Base-by-base conservation (phyloP, 192 early-diverging fungal genomes). In the Podila horticola region DNA sequence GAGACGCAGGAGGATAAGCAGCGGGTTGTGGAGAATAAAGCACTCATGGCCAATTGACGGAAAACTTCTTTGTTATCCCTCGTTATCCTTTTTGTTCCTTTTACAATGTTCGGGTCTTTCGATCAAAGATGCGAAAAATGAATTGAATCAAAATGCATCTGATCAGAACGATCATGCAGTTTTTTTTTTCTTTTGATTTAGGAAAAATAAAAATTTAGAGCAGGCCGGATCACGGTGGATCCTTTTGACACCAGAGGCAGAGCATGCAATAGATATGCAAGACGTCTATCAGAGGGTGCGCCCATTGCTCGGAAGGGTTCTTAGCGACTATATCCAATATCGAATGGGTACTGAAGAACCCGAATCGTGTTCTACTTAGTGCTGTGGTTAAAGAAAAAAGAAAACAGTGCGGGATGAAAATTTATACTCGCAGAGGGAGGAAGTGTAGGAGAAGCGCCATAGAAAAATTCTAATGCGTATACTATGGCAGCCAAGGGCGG, bases 251-350 rank as follows among this genome's bases (percentile, higher is more conserved):
- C 77, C 77, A 73, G 77, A 72, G 77, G 77, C 77, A 81, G 77
- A 81, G 41, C 74, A 61, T 64, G 66, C 45, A 57, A 73, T 64
- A 55, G 28, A 62, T 22, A 22, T 34, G 52, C 71, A 69, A 22
- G 63, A 81, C 77, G 77, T 81, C 77, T 72, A 50, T 72, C 77
- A 51, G 69, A 69, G 77, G 77, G 71, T 71, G 77, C 72, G 70
- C 70, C 70, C 62, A 81, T 57, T 60, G 77, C 66, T 72, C 66
- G 41, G 13, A 58, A 64, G 28, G 26, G 22, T 19, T 81, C 77
- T 81, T 81, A 65, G 77, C 70, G 38, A 36, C 49, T 64, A 65
- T 81, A 72, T 81, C 77, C 77, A 81, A 81, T 81, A 73, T 73
- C 77, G 66, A 73, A 64, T 81, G 66, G 36, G 48, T 66, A 81